Evolutionary conservation across 75 land plant species (phyloP).

Genomic region (Pinus tabuliformis): DNA sequence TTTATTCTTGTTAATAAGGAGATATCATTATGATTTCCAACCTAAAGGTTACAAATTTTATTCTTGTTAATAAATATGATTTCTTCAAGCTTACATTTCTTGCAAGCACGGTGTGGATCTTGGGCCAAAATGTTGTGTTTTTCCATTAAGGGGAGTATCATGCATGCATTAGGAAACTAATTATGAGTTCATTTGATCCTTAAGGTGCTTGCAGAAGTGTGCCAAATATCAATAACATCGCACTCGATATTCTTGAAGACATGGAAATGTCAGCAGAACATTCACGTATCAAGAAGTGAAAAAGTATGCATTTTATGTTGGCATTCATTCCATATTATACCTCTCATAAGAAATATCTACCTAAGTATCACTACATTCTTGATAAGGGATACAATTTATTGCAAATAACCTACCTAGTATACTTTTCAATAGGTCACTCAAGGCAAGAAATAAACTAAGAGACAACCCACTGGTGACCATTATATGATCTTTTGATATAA

Average conservation of each 20-base stretch:
- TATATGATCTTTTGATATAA: no score
- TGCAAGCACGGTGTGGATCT: constrained; percentile 17
- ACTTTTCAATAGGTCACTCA: constrained; percentile 13
- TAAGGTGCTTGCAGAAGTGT: constrained; percentile 14
- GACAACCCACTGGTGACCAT: no score
- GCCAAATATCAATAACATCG: constrained; percentile 10
- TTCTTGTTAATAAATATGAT: constrained; percentile 13
- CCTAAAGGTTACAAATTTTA: constrained; percentile 25
- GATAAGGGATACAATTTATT: constrained; percentile 34
- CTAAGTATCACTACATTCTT: constrained; percentile 9
- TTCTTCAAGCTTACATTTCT: constrained; percentile 35
- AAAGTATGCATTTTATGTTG: constrained; percentile 32
- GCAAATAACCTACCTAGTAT: constrained; percentile 27
- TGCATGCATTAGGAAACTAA: constrained; percentile 11
- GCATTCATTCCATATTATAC: constrained; percentile 12
- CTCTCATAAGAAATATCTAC: constrained; percentile 16
- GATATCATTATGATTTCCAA: constrained; percentile 29
- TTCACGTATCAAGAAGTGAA: constrained; percentile 18
- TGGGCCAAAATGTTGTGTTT: constrained; percentile 29
- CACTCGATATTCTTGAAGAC: constrained; percentile 4
- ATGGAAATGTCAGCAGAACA: constrained; percentile 10
- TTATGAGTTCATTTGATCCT: constrained; percentile 14
- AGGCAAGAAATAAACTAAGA: no score
- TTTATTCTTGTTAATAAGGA: no score
- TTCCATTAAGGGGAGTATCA: constrained; percentile 35